Evolutionary conservation across 768 basidiomycete genomes (phyloP).

Genomic region (Mycena metata): DNA sequence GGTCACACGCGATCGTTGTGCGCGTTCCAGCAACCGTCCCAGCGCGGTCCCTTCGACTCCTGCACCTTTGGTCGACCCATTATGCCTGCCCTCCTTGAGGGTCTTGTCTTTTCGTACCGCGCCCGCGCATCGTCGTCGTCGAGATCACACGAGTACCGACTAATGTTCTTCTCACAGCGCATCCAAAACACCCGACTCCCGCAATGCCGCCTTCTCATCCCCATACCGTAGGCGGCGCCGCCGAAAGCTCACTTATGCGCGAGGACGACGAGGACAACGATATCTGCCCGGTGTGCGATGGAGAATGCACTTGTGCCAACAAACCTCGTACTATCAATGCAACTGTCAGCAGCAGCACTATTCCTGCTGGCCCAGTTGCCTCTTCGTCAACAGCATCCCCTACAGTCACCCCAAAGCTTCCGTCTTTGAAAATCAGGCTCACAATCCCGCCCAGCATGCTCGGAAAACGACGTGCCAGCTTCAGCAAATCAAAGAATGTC

Average conservation of each 20-base stretch:
- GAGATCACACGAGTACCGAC: slow-evolving; percentile 33
- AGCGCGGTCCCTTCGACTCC: slow-evolving; percentile 12
- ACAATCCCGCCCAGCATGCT: slow-evolving; percentile 71
- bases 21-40: background rate
- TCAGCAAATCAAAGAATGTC: slow-evolving; percentile 48
- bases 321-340: slow-evolving; percentile 54
- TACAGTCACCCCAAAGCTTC: slow-evolving; percentile 44
- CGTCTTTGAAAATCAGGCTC: slow-evolving; percentile 80
- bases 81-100: background rate
- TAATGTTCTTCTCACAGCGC: slow-evolving; percentile 42
- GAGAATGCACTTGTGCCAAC: slow-evolving; percentile 85
- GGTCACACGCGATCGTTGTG: slow-evolving; percentile 36
- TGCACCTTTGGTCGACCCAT: slow-evolving; percentile 5
- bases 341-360: slow-evolving; percentile 53
- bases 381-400: slow-evolving; percentile 51
- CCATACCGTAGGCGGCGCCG: slow-evolving; percentile 70
- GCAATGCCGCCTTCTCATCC: slow-evolving; percentile 78
- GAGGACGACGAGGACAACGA: slow-evolving; percentile 87
- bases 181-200: slow-evolving; percentile 65
- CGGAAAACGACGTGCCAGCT: slow-evolving; percentile 53
- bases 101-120: slow-evolving; percentile 11
- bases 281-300: slow-evolving; percentile 93
- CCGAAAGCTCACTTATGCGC: slow-evolving; percentile 49
- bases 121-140: background rate
- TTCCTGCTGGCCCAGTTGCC: slow-evolving; percentile 51